phyloP scores from a whole-genome alignment of 2,329 filamentous ascomycete genomes.

The Colletotrichum tabaci region DNA sequence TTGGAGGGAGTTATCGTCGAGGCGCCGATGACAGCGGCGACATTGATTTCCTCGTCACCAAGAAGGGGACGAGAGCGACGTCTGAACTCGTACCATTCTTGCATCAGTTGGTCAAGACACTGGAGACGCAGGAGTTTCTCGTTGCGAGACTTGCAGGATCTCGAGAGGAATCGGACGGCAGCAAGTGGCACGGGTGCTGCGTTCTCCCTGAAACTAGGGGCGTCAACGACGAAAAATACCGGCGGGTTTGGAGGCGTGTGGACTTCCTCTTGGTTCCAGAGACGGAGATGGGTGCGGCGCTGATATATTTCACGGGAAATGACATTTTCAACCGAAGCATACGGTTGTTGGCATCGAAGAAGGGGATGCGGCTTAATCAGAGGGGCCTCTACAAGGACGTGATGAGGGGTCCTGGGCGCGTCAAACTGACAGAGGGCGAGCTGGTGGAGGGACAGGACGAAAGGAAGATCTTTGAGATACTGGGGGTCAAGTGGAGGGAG shows the following conservation, averaged over 20 bases:
- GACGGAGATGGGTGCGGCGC: slow-evolving; percentile 83
- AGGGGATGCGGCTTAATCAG: slow-evolving; percentile 89
- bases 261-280: slow-evolving; percentile 89
- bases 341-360: slow-evolving; percentile 83
- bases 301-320: slow-evolving; percentile 97
- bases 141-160: slow-evolving; percentile 77
- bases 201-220: slow-evolving; percentile 68
- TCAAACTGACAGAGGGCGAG: slow-evolving; percentile 76
- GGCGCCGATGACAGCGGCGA: slow-evolving; percentile 83
- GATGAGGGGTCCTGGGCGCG: slow-evolving; percentile 69
- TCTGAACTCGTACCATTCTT: slow-evolving; percentile 75
- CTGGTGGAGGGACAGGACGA: slow-evolving; percentile 83
- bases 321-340: slow-evolving; percentile 95
- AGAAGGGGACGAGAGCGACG: slow-evolving; percentile 67
- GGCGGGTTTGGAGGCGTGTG: slow-evolving; percentile 80
- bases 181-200: slow-evolving; percentile 92
- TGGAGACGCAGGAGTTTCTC: slow-evolving; percentile 77
- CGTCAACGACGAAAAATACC: slow-evolving; percentile 52
- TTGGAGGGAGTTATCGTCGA: slow-evolving; percentile 89
- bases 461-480: slow-evolving; percentile 82
- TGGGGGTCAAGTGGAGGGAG: slow-evolving; percentile 89
- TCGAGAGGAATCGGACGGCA: slow-evolving; percentile 65
- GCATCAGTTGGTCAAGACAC: slow-evolving; percentile 71
- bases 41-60: slow-evolving; percentile 88
- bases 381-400: slow-evolving; percentile 82